Conservation (phyloP, 148 eudicot species). For the Beta vulgaris region DNA sequence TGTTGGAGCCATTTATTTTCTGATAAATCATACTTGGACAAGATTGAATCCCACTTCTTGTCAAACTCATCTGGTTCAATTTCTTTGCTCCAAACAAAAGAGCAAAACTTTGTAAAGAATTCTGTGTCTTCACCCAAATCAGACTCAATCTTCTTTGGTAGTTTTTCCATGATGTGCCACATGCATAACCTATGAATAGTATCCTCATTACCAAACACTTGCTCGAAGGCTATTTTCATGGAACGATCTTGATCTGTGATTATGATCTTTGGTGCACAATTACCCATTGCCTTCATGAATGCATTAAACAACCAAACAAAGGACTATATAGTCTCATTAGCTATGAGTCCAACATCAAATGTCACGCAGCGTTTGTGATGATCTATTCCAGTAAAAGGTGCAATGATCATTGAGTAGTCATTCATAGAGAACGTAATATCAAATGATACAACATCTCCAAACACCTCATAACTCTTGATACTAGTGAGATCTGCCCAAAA, state of each 20-base stretch:
- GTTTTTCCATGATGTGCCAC: background rate
- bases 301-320: background rate
- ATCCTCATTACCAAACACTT: background rate
- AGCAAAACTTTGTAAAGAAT: background rate
- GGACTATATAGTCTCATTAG: background rate
- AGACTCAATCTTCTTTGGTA: background rate
- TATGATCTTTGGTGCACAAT: background rate
- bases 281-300: background rate
- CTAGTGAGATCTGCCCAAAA: too few species aligned
- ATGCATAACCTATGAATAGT: background rate
- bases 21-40: background rate
- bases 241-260: background rate
- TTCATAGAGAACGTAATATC: background rate
- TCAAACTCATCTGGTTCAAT: background rate
- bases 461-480: too few species aligned
- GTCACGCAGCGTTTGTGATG: background rate
- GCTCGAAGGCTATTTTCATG: too few species aligned
- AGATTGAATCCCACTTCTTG: background rate
- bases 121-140: background rate
- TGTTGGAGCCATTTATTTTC: background rate
- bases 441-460: too few species aligned
- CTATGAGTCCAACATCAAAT: background rate
- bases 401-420: background rate
- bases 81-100: background rate
- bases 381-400: background rate